Evolutionary conservation across 805 yeast genomes (phyloP).

Genomic region (Candida nitratophila): DNA sequence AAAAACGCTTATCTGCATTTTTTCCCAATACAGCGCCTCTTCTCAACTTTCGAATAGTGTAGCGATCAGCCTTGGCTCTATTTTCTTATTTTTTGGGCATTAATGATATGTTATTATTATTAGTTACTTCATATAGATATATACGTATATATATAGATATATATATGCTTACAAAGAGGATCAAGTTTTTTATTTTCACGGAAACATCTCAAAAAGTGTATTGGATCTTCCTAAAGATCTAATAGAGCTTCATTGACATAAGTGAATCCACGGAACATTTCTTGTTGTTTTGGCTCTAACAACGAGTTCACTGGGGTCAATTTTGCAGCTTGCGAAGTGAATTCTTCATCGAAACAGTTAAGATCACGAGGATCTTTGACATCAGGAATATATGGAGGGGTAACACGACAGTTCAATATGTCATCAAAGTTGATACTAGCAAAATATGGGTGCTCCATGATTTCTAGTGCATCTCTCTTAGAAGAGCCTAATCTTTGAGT

Average conservation of each 20-base stretch:
- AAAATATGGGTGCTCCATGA: slow-evolving; percentile 94
- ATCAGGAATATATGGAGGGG: slow-evolving; percentile 89
- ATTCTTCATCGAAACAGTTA: slow-evolving; percentile 88
- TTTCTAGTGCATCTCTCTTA: slow-evolving; percentile 82
- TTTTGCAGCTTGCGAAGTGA: slow-evolving; percentile 90
- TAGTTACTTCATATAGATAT: no score
- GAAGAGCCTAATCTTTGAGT: slow-evolving; percentile 78
- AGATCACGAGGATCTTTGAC: slow-evolving; percentile 84
- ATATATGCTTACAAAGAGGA: no score
- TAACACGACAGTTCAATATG: slow-evolving; percentile 58
- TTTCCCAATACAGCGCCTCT: no score
- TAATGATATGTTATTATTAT: no score
- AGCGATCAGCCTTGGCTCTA: no score
- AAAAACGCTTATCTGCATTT: no score
- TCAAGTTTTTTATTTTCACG: no score
- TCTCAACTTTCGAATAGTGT: no score
- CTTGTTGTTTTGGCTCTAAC: slow-evolving; percentile 82
- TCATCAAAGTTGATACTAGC: slow-evolving; percentile 86
- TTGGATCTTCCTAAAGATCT: background rate
- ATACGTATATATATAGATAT: no score
- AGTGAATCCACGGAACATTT: slow-evolving; percentile 95
- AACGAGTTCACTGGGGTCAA: slow-evolving; percentile 91
- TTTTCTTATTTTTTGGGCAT: no score
- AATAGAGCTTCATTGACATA: slow-evolving; percentile 57
- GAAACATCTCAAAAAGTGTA: no score